These are phyloP conservation scores for Zoysia pacifica DNA, from an alignment of 176 grass and related monocot species.

Conservation along the genomic window DNA sequence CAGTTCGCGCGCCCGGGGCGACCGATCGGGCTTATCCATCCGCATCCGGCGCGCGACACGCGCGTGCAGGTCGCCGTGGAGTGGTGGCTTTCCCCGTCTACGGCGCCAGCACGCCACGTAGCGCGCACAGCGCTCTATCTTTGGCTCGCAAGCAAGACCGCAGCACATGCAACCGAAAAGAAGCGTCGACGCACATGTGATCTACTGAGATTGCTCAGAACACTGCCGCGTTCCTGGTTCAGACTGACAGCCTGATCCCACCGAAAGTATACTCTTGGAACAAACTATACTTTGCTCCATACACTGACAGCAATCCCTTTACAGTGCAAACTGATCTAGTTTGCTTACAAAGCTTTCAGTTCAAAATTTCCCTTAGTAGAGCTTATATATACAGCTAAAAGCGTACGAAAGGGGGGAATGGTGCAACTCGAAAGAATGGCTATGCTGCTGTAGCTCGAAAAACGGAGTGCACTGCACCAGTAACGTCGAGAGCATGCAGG, in stretches of 20 bases:
- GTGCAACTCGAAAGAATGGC: not conserved
- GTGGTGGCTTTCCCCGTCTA: not conserved
- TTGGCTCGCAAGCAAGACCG: not conserved
- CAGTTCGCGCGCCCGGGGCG: not conserved
- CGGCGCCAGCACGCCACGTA: not conserved
- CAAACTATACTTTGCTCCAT: not conserved
- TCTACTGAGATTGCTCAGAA: no score
- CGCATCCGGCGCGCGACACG: no score
- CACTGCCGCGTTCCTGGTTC: no score
- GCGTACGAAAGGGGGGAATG: not conserved
- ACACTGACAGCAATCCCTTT: not conserved
- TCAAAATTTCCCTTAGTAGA: no score
- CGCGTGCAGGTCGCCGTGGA: no score
- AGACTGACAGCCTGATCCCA: conserved; percentile 4
- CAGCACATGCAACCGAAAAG: not conserved
- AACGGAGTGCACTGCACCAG: not conserved
- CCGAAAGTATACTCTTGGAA: not conserved
- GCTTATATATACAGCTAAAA: not conserved
- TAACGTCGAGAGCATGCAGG: not conserved
- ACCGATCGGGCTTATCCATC: not conserved
- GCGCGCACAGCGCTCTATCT: not conserved
- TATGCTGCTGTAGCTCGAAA: no score
- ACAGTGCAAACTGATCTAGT: not conserved
- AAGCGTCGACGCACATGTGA: no score
- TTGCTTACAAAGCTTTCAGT: not conserved